Percentiles rank a stretch among this genome's conserved stretches.
phyloP scores from a whole-genome alignment of 495 filamentous ascomycete genomes.

The Hyaloscypha variabilis region DNA sequence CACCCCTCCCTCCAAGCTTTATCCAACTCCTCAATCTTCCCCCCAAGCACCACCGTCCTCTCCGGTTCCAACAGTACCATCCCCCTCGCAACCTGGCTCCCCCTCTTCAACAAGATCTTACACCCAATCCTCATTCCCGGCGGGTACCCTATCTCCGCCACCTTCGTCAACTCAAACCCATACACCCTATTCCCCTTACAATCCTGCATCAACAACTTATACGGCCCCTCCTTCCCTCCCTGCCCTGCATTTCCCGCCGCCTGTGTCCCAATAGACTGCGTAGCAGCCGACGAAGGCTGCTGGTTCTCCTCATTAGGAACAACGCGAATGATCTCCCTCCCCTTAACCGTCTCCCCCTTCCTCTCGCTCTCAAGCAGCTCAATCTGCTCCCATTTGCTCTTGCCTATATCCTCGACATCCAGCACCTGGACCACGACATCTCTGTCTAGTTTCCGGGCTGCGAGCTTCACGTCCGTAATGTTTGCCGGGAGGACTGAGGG shows the following conservation, averaged over 20 bases:
- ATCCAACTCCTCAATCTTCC: slow-evolving; percentile 83
- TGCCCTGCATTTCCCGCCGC: slow-evolving; percentile 2
- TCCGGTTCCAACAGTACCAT: slow-evolving; percentile 73
- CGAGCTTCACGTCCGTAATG: slow-evolving; percentile 31
- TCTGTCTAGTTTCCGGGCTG: slow-evolving; percentile 13
- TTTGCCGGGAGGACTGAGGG: slow-evolving; percentile 41
- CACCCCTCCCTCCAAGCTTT: slow-evolving; percentile 73
- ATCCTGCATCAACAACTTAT: slow-evolving; percentile 85
- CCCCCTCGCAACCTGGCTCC: slow-evolving; percentile 70
- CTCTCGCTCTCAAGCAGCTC: slow-evolving; percentile 83
- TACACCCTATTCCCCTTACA: slow-evolving; percentile 66
- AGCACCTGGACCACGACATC: slow-evolving; percentile 80
- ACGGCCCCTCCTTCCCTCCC: slow-evolving; percentile 42
- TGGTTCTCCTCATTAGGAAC: slow-evolving; percentile 51
- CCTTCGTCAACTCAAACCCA: slow-evolving; percentile 69
- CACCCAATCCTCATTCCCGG: slow-evolving; percentile 72
- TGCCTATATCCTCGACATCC: slow-evolving; percentile 79
- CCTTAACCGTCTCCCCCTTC: slow-evolving; percentile 79
- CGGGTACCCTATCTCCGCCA: slow-evolving; percentile 63
- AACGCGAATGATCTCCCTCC: slow-evolving; percentile 79
- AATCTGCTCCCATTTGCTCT: slow-evolving; percentile 79
- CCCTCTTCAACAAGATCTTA: slow-evolving; percentile 73
- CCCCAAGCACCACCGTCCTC: slow-evolving; percentile 70
- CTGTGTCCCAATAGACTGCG: slow-evolving; percentile 19
- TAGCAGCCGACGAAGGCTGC: slow-evolving; percentile 10